Evolutionary conservation across 2,329 filamentous ascomycete genomes (phyloP).

Genomic region (Ascochyta viciae-villosae): DNA sequence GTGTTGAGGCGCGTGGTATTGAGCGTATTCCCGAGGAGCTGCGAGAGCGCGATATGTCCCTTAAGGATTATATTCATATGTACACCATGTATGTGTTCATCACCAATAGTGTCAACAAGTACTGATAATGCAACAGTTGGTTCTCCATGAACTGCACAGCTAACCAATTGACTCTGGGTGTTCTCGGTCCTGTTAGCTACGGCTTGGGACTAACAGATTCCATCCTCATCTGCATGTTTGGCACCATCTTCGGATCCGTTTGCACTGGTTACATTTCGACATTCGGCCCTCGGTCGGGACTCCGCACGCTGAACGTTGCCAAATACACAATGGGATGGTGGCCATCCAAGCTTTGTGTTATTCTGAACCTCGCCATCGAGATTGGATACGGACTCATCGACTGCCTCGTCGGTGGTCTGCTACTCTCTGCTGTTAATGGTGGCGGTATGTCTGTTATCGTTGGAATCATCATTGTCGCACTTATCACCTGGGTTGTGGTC

Average conservation of each 20-base stretch:
- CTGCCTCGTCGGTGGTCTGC: conserved; percentile 66
- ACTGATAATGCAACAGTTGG: conserved; percentile 50
- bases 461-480: conserved; percentile 65
- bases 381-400: conserved; percentile 65
- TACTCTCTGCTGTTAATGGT: conserved; percentile 65
- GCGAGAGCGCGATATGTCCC: conserved; percentile 21
- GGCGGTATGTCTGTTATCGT: conserved; percentile 64
- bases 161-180: conserved; percentile 56
- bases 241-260: conserved; percentile 30
- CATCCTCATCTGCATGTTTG: conserved; percentile 29
- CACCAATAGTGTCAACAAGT: background rate
- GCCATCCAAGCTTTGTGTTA: conserved; percentile 65
- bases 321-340: conserved; percentile 70
- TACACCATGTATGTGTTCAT: conserved; percentile 28
- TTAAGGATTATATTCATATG: conserved; percentile 32
- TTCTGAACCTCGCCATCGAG: conserved; percentile 62
- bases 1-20: conserved; percentile 45
- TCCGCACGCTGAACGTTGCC: conserved; percentile 43
- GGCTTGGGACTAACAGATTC: conserved; percentile 28
- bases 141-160: conserved; percentile 66
- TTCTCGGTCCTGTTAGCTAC: conserved; percentile 33
- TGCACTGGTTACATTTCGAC: conserved; percentile 34
- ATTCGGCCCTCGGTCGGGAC: conserved; percentile 28
- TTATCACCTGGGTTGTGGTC: conserved; percentile 33
- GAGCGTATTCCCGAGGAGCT: conserved; percentile 41